phyloP scores from a whole-genome alignment of 208 protist genomes.

The Trichomonas vaginalis region DNA sequence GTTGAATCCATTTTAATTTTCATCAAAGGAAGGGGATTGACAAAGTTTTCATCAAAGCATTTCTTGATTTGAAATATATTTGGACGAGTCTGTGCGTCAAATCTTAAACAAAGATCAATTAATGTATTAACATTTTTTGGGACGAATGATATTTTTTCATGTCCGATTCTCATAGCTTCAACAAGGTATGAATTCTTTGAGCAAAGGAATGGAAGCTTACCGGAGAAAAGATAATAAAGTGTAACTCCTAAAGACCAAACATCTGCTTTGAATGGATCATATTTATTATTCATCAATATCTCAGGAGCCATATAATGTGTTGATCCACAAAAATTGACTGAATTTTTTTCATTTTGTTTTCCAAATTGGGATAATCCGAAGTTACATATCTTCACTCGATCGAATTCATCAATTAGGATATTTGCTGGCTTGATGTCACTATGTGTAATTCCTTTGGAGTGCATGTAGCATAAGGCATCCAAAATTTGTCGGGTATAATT shows the following conservation, averaged over 20 bases:
- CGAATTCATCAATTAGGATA: background rate
- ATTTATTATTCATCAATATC: background rate
- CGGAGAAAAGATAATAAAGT: background rate
- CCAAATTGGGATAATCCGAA: background rate
- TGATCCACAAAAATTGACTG: background rate
- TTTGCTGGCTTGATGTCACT: background rate
- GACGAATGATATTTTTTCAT: too few relatives aligned
- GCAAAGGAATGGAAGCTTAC: background rate
- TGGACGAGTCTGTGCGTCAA: too few relatives aligned
- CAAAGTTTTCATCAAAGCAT: too few relatives aligned
- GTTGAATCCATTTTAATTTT: too few relatives aligned
- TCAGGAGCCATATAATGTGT: background rate
- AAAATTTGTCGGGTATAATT: background rate
- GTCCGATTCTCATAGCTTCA: too few relatives aligned
- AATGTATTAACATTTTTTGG: too few relatives aligned
- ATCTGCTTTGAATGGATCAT: background rate
- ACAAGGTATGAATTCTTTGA: too few relatives aligned
- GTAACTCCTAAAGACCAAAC: background rate
- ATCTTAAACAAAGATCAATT: too few relatives aligned
- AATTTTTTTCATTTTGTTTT: background rate
- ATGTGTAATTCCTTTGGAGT: background rate
- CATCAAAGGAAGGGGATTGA: too few relatives aligned
- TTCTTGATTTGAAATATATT: too few relatives aligned
- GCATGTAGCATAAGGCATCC: background rate
- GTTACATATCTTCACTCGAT: background rate